phyloP scores from a whole-genome alignment of 2,329 filamentous ascomycete species.

The Cryoendolithus antarcticus region DNA sequence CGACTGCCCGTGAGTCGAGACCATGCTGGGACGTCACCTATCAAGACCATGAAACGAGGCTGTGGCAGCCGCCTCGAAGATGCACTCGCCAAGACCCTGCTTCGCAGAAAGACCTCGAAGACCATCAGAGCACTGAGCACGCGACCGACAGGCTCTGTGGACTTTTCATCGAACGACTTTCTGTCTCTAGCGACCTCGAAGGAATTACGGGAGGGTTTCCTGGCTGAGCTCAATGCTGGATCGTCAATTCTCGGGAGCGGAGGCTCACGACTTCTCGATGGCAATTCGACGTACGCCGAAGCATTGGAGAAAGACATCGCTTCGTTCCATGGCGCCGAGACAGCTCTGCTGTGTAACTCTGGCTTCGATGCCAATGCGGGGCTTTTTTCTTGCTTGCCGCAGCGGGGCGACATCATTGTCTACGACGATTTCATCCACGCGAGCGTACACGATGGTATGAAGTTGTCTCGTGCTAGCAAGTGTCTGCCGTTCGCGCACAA shows the following conservation, averaged over 20 bases:
- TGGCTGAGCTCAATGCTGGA: constrained; percentile 31
- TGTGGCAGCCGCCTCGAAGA: constrained; percentile 10
- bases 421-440: constrained; percentile 70
- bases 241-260: constrained; percentile 38
- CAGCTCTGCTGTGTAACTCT: constrained; percentile 49
- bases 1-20: no score
- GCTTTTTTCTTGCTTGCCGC: constrained; percentile 36
- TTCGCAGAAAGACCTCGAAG: constrained; percentile 30
- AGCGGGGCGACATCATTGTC: constrained; percentile 41
- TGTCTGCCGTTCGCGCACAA: constrained; percentile 48
- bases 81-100: constrained; percentile 18
- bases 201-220: constrained; percentile 35
- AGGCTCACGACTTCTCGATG: constrained; percentile 53
- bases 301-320: constrained; percentile 47
- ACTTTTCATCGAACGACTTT: constrained; percentile 58
- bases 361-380: constrained; percentile 39
- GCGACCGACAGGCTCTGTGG: constrained; percentile 28
- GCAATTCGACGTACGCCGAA: constrained; percentile 50
- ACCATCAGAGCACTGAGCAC: constrained; percentile 37
- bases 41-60: no score
- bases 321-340: constrained; percentile 45
- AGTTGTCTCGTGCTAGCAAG: constrained; percentile 42
- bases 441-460: constrained; percentile 68
- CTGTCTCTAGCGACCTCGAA: constrained; percentile 43
- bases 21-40: no score